These are phyloP conservation scores for Penicillium cinerascens DNA, from an alignment of 495 filamentous ascomycete genomes.

Conservation along the genomic window DNA sequence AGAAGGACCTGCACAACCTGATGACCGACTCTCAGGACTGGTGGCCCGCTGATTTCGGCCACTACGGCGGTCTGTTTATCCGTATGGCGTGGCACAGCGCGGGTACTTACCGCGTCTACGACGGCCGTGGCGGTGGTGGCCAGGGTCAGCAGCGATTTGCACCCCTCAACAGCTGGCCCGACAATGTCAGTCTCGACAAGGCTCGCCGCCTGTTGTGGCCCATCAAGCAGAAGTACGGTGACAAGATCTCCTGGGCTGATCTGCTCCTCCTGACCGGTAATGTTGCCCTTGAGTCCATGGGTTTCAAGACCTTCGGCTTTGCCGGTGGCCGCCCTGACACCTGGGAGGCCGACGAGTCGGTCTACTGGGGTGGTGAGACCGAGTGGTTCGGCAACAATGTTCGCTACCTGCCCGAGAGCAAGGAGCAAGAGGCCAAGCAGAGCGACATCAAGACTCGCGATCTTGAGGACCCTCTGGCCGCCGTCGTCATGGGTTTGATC, in stretches of 20 bases:
- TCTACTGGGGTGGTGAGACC: slow-evolving; percentile 71
- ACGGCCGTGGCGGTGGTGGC: slow-evolving; percentile 69
- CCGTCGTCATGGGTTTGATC: slow-evolving; percentile 69
- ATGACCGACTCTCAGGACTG: slow-evolving; percentile 75
- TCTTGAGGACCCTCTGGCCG: slow-evolving; percentile 59
- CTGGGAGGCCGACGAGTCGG: slow-evolving; percentile 68
- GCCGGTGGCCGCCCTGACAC: slow-evolving; percentile 65
- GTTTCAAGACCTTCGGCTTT: slow-evolving; percentile 68
- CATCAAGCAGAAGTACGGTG: slow-evolving; percentile 77
- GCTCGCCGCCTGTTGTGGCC: slow-evolving; percentile 73
- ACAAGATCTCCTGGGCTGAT: slow-evolving; percentile 76
- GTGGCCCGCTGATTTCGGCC: slow-evolving; percentile 75
- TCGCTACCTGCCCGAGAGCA: slow-evolving; percentile 54
- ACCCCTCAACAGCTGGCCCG: slow-evolving; percentile 76
- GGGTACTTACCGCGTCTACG: slow-evolving; percentile 68
- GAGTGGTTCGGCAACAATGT: slow-evolving; percentile 64
- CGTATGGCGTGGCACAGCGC: slow-evolving; percentile 77
- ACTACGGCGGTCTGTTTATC: slow-evolving; percentile 73
- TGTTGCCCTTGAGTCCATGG: slow-evolving; percentile 72
- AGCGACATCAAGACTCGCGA: slow-evolving; percentile 56
- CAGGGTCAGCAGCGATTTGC: slow-evolving; percentile 71
- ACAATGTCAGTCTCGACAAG: slow-evolving; percentile 74
- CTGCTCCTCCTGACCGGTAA: slow-evolving; percentile 66
- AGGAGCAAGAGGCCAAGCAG: slow-evolving; percentile 48
- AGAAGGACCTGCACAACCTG: slow-evolving; percentile 61